Conservation (phyloP, 805 yeast genomes). For the Candida oleophila region DNA sequence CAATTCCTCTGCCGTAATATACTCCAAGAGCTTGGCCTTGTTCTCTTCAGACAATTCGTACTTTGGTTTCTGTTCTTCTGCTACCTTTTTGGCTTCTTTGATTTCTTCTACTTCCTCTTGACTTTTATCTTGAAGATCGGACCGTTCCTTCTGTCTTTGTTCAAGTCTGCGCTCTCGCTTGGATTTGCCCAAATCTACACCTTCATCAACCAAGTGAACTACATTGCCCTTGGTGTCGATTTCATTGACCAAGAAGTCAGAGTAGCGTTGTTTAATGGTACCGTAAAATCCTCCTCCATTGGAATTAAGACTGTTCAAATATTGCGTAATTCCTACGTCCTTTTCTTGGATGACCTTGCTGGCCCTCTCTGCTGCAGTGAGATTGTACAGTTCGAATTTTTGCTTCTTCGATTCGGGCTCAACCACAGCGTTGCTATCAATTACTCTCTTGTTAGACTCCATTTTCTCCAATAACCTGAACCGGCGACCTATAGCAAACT, state of each 20-base stretch:
- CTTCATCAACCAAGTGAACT: conserved; percentile 72
- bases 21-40: conserved; percentile 45
- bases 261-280: conserved; percentile 79
- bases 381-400: conserved; percentile 10
- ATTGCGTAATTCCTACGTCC: conserved; percentile 88
- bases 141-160: conserved; percentile 39
- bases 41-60: conserved; percentile 49
- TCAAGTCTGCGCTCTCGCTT: conserved; percentile 50
- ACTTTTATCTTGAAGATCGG: conserved; percentile 28
- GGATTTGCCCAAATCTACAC: conserved; percentile 49
- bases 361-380: conserved; percentile 12
- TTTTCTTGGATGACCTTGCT: conserved; percentile 55
- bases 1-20: conserved; percentile 64
- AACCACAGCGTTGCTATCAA: conserved; percentile 6
- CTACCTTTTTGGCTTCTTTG: conserved; percentile 20
- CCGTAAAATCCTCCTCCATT: conserved; percentile 65
- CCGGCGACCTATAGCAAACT: neutral
- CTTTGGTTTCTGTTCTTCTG: conserved; percentile 21
- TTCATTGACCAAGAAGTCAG: conserved; percentile 93
- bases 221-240: conserved; percentile 68
- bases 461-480: neutral
- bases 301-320: conserved; percentile 47
- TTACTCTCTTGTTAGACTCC: conserved; percentile 5
- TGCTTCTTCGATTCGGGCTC: conserved; percentile 11
- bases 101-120: conserved; percentile 32